A percentile compares a stretch with the other conserved stretches of the same genome.
Evolutionary conservation across 2,329 filamentous ascomycete genomes (phyloP).

Genomic region (Davidsoniella eucalypti): DNA sequence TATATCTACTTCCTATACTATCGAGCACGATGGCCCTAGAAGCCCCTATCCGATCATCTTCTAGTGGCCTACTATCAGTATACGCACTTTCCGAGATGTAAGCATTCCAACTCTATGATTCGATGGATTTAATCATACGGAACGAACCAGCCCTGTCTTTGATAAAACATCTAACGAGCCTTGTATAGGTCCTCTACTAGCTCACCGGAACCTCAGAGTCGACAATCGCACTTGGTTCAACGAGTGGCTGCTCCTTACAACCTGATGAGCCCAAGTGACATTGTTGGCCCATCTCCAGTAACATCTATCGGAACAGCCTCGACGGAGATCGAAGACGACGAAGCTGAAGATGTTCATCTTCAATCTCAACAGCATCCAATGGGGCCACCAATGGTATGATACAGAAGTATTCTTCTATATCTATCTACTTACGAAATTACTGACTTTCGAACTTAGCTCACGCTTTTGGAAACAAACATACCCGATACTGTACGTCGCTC

Average conservation of each 20-base stretch:
- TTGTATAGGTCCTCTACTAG: conserved; percentile 26
- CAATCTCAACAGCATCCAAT: not conserved
- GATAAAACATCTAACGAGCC: not conserved
- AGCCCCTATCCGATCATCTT: conserved; percentile 46
- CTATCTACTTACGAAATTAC: not conserved
- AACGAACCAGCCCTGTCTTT: not conserved
- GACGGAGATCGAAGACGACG: conserved; percentile 72
- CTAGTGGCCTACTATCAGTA: conserved; percentile 25
- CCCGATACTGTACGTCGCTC: conserved; percentile 39
- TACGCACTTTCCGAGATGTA: conserved; percentile 24
- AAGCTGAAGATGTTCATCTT: conserved; percentile 37
- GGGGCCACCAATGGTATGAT: conserved; percentile 10
- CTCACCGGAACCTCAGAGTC: conserved; percentile 25
- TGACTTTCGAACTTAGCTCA: conserved; percentile 13
- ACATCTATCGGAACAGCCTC: conserved; percentile 71
- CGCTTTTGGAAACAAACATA: conserved; percentile 38
- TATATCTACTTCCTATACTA: no score
- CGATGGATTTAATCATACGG: not conserved
- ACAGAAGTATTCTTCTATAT: not conserved
- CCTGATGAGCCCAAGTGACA: conserved; percentile 46
- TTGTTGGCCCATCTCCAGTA: conserved; percentile 67
- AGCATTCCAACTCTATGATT: not conserved
- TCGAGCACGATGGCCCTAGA: conserved; percentile 38
- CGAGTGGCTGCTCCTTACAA: conserved; percentile 36
- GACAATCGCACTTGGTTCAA: conserved; percentile 34